These are phyloP conservation scores for Venturia oleaginea DNA, from an alignment of 2,329 filamentous ascomycete genomes.

Conservation along the genomic window DNA sequence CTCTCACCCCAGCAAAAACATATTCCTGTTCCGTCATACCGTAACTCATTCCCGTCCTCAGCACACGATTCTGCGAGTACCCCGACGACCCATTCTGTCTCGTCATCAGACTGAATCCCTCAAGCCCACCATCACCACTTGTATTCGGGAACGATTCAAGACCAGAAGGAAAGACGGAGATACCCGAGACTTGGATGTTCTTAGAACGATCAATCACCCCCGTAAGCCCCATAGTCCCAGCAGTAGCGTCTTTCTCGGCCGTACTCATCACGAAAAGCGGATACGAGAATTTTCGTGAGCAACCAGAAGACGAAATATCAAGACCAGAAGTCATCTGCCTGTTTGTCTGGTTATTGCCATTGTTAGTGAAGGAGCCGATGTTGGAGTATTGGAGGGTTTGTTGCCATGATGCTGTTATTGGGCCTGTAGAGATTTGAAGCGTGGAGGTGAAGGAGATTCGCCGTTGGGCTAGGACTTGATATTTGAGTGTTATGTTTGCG, in stretches of 20 bases:
- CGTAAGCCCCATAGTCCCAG: conserved; percentile 35
- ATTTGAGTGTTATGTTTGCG: conserved; percentile 50
- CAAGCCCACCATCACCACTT: conserved; percentile 19
- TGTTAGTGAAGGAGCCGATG: conserved; percentile 43
- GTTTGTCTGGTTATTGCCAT: conserved; percentile 46
- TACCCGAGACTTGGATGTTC: conserved; percentile 35
- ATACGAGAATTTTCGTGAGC: conserved; percentile 44
- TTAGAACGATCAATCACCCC: conserved; percentile 43
- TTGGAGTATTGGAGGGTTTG: conserved; percentile 51
- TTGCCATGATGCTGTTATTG: conserved; percentile 41
- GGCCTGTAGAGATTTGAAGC: conserved; percentile 27
- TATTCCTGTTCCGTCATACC: conserved; percentile 51
- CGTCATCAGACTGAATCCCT: conserved; percentile 30
- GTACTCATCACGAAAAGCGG: conserved; percentile 51
- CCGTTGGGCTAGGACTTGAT: conserved; percentile 36
- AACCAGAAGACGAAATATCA: conserved; percentile 29
- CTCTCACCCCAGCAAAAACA: conserved; percentile 40
- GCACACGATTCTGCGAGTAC: conserved; percentile 42
- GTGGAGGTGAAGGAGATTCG: not conserved
- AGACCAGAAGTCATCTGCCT: conserved; percentile 43
- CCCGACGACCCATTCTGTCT: conserved; percentile 49
- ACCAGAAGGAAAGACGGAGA: conserved; percentile 49
- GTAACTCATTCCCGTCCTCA: conserved; percentile 40
- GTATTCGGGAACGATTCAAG: conserved; percentile 46
- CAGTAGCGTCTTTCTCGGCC: conserved; percentile 30